Conservation (phyloP, 352 stramenopile species). For the Phytopythium vexans region DNA sequence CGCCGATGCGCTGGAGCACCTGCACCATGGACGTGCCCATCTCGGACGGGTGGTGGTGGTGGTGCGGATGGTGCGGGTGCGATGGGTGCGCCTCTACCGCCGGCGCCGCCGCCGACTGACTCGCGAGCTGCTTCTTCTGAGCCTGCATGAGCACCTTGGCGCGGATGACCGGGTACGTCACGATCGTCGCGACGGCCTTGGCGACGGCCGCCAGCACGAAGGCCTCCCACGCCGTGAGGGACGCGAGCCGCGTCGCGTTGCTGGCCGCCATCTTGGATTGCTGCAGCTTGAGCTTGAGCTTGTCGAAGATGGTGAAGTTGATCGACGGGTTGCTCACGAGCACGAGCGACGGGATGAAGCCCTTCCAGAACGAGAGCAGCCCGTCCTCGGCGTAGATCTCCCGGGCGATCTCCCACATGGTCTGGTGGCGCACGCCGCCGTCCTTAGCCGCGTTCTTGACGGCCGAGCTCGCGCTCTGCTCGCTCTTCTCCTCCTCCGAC, state of each 20-base stretch:
- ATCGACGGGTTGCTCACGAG: slow-evolving; percentile 88
- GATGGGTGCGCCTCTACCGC: background rate
- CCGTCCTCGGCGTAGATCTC: slow-evolving; percentile 75
- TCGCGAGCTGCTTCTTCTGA: slow-evolving; percentile 53
- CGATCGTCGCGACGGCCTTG: slow-evolving; percentile 78
- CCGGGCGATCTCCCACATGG: slow-evolving; percentile 41
- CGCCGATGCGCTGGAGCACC: slow-evolving; percentile 62
- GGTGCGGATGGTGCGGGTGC: slow-evolving; percentile 12
- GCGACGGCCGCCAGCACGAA: slow-evolving; percentile 79
- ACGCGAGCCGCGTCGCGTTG: slow-evolving; percentile 32
- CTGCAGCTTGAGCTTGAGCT: slow-evolving; percentile 71
- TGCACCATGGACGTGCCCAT: slow-evolving; percentile 65
- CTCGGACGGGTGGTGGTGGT: slow-evolving; percentile 39
- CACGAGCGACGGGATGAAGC: slow-evolving; percentile 85
- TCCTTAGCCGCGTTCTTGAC: slow-evolving; percentile 3
- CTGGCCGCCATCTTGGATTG: slow-evolving; percentile 43
- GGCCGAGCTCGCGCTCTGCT: background rate
- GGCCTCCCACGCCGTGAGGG: slow-evolving; percentile 65
- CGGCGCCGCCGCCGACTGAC: slow-evolving; percentile 6
- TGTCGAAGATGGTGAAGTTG: slow-evolving; percentile 89
- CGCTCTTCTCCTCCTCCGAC: slow-evolving; percentile 20
- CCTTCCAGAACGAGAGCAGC: slow-evolving; percentile 81
- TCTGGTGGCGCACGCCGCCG: slow-evolving; percentile 15
- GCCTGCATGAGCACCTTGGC: slow-evolving; percentile 88
- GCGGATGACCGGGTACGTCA: slow-evolving; percentile 89